Conservation (phyloP, 192 early-diverging fungal genomes). For the Backusella macrospora region DNA sequence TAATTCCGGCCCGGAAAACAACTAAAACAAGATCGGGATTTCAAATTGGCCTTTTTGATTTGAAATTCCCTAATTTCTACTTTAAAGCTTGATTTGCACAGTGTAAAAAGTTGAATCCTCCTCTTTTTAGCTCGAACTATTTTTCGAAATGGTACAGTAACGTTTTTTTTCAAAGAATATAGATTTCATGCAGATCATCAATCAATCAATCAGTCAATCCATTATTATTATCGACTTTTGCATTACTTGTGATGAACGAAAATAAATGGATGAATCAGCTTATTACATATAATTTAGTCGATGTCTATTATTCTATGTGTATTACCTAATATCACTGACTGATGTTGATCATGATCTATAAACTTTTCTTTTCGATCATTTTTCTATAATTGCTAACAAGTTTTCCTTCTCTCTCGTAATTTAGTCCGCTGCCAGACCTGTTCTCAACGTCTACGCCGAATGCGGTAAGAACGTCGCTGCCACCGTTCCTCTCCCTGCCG, state of each 20-base stretch:
- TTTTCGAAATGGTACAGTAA: not conserved
- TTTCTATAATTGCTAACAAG: not conserved
- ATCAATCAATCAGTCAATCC: not conserved
- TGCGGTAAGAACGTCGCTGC: slow-evolving; percentile 66
- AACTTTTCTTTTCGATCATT: too few species aligned
- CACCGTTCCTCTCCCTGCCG: slow-evolving; percentile 86
- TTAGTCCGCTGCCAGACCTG: slow-evolving; percentile 72
- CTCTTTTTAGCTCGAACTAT: slow-evolving; percentile 16
- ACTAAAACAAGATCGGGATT: too few species aligned
- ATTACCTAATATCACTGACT: not conserved
- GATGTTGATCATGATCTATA: slow-evolving; percentile 5
- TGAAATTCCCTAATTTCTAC: not conserved
- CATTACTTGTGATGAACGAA: not conserved
- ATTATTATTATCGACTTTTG: not conserved
- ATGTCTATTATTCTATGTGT: not conserved
- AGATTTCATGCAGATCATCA: not conserved
- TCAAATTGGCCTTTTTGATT: not conserved
- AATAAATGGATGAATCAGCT: not conserved
- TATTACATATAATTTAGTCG: not conserved
- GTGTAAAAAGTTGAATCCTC: slow-evolving; percentile 5
- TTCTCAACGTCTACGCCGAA: slow-evolving; percentile 90
- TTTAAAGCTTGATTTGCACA: not conserved
- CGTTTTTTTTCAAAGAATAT: not conserved
- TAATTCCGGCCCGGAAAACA: not conserved
- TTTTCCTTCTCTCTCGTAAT: not conserved